Conservation (phyloP, 106 monocot genomes). For the Acorus calamus region DNA sequence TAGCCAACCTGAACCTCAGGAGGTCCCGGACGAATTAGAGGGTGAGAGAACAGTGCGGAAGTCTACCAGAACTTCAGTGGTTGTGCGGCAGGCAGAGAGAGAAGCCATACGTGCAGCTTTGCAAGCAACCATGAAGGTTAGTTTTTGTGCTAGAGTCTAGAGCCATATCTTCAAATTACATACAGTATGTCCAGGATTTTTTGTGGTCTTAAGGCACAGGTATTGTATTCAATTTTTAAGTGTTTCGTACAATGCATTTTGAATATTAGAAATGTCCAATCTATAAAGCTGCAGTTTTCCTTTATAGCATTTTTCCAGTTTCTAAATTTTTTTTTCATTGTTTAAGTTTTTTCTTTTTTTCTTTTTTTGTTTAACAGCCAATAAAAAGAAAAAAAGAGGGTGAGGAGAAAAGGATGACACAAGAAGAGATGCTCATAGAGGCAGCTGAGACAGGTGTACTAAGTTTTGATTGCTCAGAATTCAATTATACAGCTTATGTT, state of each 20-base stretch:
- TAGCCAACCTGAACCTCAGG: conserved; percentile 26
- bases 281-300: too few species aligned
- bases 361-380: conserved; percentile 36
- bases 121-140: conserved; percentile 84
- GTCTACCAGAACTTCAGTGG: conserved; percentile 89
- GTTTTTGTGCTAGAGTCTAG: not conserved
- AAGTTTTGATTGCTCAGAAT: too few species aligned
- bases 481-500: too few species aligned
- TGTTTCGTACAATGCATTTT: too few species aligned
- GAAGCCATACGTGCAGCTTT: conserved; percentile 93
- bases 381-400: conserved; percentile 95
- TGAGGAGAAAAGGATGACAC: conserved; percentile 94
- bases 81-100: conserved; percentile 97
- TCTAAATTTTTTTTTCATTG: not conserved
- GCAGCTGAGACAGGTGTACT: conserved; percentile 83
- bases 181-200: too few species aligned
- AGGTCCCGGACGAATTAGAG: conserved; percentile 53
- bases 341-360: too few species aligned
- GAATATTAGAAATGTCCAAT: too few species aligned
- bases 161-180: too few species aligned
- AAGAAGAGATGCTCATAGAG: conserved; percentile 99
- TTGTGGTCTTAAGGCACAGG: too few species aligned
- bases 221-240: too few species aligned
- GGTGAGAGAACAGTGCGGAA: conserved; percentile 76
- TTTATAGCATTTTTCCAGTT: too few species aligned